Percentiles rank a stretch among this genome's conserved stretches.
These are phyloP conservation scores for Botrytis pseudocinerea DNA, from an alignment of 2,329 filamentous ascomycete species.

Conservation along the genomic window DNA sequence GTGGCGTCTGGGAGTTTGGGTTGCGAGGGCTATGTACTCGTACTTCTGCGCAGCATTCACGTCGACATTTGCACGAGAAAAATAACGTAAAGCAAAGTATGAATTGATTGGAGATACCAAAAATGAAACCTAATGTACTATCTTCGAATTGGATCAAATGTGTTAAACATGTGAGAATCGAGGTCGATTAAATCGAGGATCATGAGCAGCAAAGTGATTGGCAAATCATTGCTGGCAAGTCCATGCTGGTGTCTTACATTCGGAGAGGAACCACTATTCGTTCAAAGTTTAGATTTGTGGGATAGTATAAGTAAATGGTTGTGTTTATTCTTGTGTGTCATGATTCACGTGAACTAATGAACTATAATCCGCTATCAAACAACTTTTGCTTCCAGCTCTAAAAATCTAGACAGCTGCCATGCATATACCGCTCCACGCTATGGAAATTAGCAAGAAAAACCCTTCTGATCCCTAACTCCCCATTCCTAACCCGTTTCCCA, in stretches of 20 bases:
- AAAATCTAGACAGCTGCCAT: background rate
- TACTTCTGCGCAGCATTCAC: background rate
- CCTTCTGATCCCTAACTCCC: background rate
- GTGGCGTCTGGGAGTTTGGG: conserved; percentile 10
- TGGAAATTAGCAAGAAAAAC: background rate
- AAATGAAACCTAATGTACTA: background rate
- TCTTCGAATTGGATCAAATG: background rate
- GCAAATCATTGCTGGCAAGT: background rate
- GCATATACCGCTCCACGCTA: background rate
- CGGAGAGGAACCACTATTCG: background rate
- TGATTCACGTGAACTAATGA: background rate
- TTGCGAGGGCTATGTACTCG: background rate
- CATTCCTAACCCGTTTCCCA: background rate
- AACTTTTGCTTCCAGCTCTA: background rate
- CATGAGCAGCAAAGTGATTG: background rate
- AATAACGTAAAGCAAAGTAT: background rate
- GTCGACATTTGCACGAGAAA: background rate
- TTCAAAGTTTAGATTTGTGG: background rate
- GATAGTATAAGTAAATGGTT: background rate
- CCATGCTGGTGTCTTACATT: background rate
- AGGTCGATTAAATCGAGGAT: too few species aligned
- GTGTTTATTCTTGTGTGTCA: background rate
- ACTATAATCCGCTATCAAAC: background rate
- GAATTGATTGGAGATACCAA: conserved; percentile 13
- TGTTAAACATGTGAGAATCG: background rate